These are phyloP conservation scores for Entelexis paramagnoliae DNA, from an alignment of 1,139 yeast genomes.

Conservation along the genomic window DNA sequence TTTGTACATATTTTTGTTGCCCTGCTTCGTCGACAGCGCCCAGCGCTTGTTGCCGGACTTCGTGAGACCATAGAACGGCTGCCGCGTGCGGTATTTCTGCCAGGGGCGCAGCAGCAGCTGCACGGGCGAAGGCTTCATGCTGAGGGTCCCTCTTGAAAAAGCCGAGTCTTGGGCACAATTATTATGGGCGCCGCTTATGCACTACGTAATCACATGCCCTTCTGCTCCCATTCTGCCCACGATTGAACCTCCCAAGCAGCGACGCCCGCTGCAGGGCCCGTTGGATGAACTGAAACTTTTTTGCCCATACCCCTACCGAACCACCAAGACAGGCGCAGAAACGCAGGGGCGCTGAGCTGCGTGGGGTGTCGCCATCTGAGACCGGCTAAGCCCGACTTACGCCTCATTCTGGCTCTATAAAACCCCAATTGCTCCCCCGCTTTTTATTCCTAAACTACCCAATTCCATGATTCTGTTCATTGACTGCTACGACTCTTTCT, in stretches of 20 bases:
- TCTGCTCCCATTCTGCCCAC: not conserved
- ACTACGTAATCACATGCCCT: not conserved
- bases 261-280: not conserved
- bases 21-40: conserved; percentile 81
- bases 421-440: not conserved
- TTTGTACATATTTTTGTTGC: conserved; percentile 86
- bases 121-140: conserved; percentile 32
- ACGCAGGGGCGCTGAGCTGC: conserved; percentile 3
- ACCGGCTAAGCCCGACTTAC: not conserved
- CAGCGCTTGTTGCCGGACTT: conserved; percentile 78
- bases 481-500: conserved; percentile 92
- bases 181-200: not conserved
- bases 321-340: not conserved
- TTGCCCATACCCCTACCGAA: not conserved
- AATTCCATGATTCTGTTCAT: conserved; percentile 47
- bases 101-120: conserved; percentile 65
- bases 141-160: not conserved
- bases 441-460: not conserved
- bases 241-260: not conserved
- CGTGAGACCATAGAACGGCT: conserved; percentile 66
- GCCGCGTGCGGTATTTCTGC: conserved; percentile 76
- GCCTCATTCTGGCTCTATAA: not conserved
- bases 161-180: not conserved
- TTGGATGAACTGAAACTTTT: not conserved
- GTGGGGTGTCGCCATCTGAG: not conserved